phyloP scores from a whole-genome alignment of 2,329 filamentous ascomycete species.

The Alternaria hordeiaustralica region DNA sequence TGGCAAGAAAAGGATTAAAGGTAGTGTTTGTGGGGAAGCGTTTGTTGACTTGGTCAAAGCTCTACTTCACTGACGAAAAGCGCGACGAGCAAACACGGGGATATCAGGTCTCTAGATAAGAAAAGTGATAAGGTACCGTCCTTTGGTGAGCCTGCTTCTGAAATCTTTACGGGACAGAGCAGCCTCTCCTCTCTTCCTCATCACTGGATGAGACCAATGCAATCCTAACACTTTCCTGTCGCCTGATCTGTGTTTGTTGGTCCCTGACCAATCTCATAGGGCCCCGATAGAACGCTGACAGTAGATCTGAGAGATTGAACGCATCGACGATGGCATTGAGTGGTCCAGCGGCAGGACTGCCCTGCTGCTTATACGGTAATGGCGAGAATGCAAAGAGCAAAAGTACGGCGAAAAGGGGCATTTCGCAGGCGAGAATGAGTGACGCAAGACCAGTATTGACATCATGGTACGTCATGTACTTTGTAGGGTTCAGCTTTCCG shows the following conservation, averaged over 20 bases:
- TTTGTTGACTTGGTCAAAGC: background rate
- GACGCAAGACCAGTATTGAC: constrained; percentile 33
- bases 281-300: constrained; percentile 35
- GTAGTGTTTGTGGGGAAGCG: background rate
- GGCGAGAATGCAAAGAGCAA: constrained; percentile 36
- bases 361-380: constrained; percentile 25
- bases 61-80: background rate
- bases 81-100: background rate
- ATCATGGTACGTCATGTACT: constrained; percentile 41
- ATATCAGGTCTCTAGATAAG: background rate
- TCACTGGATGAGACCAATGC: background rate
- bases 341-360: constrained; percentile 22
- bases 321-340: constrained; percentile 33
- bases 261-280: constrained; percentile 41
- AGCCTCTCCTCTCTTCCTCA: background rate
- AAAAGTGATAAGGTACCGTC: background rate
- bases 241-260: constrained; percentile 33
- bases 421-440: constrained; percentile 41
- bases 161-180: background rate
- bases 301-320: constrained; percentile 37
- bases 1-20: background rate
- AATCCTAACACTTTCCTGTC: constrained; percentile 25
- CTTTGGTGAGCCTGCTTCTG: background rate
- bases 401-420: constrained; percentile 40
- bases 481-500: constrained; percentile 26